Evolutionary conservation across 2,329 filamentous ascomycete genomes (phyloP), one percentile per base, ranked within the genome.

Genomic region (Sporothrix humicola): DNA sequence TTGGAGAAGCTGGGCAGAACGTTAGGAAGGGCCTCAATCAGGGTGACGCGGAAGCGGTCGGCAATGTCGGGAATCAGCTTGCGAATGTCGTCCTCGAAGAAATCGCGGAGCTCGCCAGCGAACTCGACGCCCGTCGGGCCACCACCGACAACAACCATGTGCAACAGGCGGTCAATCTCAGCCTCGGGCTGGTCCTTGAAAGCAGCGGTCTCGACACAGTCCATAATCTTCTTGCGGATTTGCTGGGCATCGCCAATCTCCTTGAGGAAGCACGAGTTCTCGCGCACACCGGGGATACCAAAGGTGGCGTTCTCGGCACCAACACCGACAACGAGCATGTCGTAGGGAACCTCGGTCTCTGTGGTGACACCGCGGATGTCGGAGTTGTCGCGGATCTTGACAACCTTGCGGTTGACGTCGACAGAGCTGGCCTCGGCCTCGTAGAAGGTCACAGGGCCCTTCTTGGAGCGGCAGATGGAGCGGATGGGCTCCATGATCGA

Each of bases 401-500:
- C 88, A 69, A 97, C 86, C 86, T 94, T 96, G 84, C 92, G 93
- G 78, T 96, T 92, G 77, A 94, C 91, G 84, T 99, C 96, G 81
- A 99, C 93, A 85, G 96, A 95, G 80, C 93, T 97, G 73, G 94
- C 94, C 82, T 98, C 95, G 77, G 96, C 96, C 88, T 99, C 96
- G 88, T 97, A 99, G 88, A 92, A 99, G 84, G 94, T 96, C 82
- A 97, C 96, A 68, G 91, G 88, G 76, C 93, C 92, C 85, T 93
- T 94, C 89, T 98, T 98, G 86, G 96, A 93, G 80, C 95, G 93
- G 78, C 97, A 89, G 82, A 99, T 97, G 82, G 96, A 94, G 81
- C 96, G 94, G 79, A 99, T 92, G 73, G 96, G 96, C 86, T 99
- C 96, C 96, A 99, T 99, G 84, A 99, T 99, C 81, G 95, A 98